A percentile compares a stretch with the other conserved stretches of the same genome.
Evolutionary conservation across 306 rosid species (phyloP).

Genomic region (Benincasa hispida): DNA sequence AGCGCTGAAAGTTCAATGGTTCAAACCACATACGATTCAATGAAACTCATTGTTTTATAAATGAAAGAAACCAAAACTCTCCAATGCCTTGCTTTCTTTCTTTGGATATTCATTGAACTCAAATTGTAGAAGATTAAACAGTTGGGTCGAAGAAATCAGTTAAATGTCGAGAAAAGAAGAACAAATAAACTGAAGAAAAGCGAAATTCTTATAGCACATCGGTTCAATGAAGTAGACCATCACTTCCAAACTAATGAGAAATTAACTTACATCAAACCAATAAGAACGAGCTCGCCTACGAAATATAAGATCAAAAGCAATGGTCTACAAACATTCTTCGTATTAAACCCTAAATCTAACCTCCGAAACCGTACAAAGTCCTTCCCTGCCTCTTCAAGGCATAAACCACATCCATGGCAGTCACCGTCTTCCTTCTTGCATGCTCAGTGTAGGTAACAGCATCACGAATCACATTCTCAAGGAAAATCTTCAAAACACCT

Average conservation of each 20-base stretch:
- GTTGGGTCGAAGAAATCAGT: neutral
- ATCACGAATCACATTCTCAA: slow-evolving; percentile 40
- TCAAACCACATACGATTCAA: neutral
- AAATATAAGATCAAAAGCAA: neutral
- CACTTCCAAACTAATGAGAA: neutral
- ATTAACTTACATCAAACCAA: neutral
- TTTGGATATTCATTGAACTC: too few relatives aligned
- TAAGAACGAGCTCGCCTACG: neutral
- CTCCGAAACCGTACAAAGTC: slow-evolving; percentile 40
- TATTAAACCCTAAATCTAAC: slow-evolving; percentile 7
- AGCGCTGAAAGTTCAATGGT: neutral
- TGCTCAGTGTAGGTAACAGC: slow-evolving; percentile 42
- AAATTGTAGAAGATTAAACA: neutral
- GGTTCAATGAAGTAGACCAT: neutral
- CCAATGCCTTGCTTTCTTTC: too few relatives aligned
- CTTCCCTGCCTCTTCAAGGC: slow-evolving; percentile 43
- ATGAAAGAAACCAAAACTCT: neutral
- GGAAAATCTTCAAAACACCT: slow-evolving; percentile 36
- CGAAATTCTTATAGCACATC: neutral
- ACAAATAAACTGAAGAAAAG: neutral
- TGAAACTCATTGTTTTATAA: too few relatives aligned
- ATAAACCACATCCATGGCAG: slow-evolving; percentile 40
- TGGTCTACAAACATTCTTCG: neutral
- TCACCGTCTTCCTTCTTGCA: slow-evolving; percentile 39
- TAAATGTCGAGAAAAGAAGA: too few relatives aligned